Percentiles rank a stretch among this genome's conserved stretches.
phyloP scores from a whole-genome alignment of 805 yeast genomes.

The Myxozyma vanderwaltii region DNA sequence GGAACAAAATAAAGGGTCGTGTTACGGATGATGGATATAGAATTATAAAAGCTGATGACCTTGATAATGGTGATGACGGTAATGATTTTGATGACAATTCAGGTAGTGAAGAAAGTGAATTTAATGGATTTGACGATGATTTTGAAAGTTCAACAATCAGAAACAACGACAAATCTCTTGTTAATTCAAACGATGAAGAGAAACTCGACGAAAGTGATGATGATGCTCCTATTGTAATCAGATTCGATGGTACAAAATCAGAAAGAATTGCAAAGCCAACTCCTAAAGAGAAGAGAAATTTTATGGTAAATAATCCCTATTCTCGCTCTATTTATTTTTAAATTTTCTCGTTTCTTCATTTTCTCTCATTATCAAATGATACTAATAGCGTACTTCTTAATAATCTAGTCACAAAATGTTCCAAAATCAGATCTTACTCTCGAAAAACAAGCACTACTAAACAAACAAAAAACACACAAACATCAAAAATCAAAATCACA shows the following conservation, averaged over 20 bases:
- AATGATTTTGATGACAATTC: slow-evolving; percentile 11
- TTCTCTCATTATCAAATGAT: background rate
- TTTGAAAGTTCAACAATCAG: background rate
- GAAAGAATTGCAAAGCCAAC: slow-evolving; percentile 21
- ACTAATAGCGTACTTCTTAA: background rate
- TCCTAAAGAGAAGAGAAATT: slow-evolving; percentile 38
- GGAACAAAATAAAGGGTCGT: background rate
- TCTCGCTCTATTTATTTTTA: too few relatives aligned
- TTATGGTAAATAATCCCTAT: slow-evolving; percentile 38
- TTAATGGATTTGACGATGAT: slow-evolving; percentile 34
- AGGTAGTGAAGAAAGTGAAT: slow-evolving; percentile 26
- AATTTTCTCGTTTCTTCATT: too few relatives aligned
- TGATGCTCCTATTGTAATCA: slow-evolving; percentile 41
- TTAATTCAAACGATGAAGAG: slow-evolving; percentile 10
- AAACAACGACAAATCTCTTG: background rate
- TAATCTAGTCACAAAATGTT: slow-evolving; percentile 39
- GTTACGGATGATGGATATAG: slow-evolving; percentile 7
- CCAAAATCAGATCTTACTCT: slow-evolving; percentile 37
- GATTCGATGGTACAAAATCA: slow-evolving; percentile 41
- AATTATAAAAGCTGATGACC: slow-evolving; percentile 19
- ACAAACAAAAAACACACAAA: slow-evolving; percentile 28
- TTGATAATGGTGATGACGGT: slow-evolving; percentile 11
- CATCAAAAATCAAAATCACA: slow-evolving; percentile 27
- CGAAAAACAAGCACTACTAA: slow-evolving; percentile 11
- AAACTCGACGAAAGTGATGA: slow-evolving; percentile 34